phyloP scores from a whole-genome alignment of 1,284 basidiomycete genomes.

The Trichosporon sp. region DNA sequence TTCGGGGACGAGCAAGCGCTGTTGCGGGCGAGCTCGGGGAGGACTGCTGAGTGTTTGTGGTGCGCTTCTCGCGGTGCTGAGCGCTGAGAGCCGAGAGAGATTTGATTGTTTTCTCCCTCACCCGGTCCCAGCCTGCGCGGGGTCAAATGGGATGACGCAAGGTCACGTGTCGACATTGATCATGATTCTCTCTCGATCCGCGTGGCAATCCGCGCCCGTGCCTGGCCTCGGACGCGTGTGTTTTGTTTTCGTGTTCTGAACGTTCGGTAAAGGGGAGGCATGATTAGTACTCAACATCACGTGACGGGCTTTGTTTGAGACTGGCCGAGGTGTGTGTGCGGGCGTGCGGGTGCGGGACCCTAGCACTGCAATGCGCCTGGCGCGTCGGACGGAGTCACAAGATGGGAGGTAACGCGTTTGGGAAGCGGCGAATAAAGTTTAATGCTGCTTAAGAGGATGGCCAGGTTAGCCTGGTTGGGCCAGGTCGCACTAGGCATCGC shows the following conservation, averaged over 20 bases:
- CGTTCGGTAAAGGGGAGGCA: not conserved
- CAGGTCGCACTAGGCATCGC: not conserved
- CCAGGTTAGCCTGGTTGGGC: not conserved
- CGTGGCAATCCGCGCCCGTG: not conserved
- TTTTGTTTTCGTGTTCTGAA: not conserved
- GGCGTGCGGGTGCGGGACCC: not conserved
- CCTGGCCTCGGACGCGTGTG: not conserved
- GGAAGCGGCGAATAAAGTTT: not conserved
- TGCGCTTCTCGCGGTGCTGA: not conserved
- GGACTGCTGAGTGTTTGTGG: not conserved
- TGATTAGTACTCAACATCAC: not conserved
- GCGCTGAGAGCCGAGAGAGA: not conserved
- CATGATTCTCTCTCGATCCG: not conserved
- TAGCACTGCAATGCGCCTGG: not conserved
- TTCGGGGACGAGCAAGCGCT: not conserved
- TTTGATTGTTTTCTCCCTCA: conserved; percentile 2
- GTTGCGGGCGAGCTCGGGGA: not conserved
- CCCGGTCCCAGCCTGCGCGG: not conserved
- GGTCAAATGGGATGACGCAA: conserved; percentile 2
- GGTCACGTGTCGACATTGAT: not conserved
- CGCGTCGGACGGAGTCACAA: not conserved
- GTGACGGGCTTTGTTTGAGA: not conserved
- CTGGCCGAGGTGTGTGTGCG: not conserved
- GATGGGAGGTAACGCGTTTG: not conserved
- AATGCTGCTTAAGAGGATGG: not conserved